Conservation (phyloP, 768 basidiomycete genomes). For the Filobasidium floriforme region DNA sequence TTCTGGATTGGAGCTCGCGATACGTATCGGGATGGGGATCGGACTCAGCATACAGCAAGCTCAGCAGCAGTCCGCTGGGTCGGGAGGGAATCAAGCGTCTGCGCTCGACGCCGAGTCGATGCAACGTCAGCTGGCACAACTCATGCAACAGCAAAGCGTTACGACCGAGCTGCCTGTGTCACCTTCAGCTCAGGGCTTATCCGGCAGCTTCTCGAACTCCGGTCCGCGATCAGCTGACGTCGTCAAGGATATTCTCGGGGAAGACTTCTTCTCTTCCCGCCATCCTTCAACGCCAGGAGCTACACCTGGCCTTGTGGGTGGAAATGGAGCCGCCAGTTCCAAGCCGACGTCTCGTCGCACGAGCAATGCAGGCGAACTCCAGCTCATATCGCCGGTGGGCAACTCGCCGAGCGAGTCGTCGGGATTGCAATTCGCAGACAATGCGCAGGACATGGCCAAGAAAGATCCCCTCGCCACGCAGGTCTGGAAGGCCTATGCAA, state of each 20-base stretch:
- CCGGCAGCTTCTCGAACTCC: not conserved
- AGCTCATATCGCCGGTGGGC: slow-evolving; percentile 25
- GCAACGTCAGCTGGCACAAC: slow-evolving; percentile 6
- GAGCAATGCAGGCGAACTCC: slow-evolving; percentile 21
- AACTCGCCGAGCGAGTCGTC: slow-evolving; percentile 21
- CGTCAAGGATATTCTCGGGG: slow-evolving; percentile 37
- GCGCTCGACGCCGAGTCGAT: slow-evolving; percentile 1
- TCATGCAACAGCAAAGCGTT: slow-evolving; percentile 11
- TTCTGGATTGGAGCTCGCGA: slow-evolving; percentile 42
- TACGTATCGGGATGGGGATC: slow-evolving; percentile 43
- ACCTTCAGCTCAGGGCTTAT: not conserved
- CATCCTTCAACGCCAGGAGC: slow-evolving; percentile 21
- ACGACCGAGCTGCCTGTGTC: slow-evolving; percentile 7
- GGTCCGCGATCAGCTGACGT: slow-evolving; percentile 23
- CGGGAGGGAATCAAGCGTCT: slow-evolving; percentile 12
- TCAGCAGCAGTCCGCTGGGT: slow-evolving; percentile 19
- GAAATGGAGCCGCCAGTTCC: slow-evolving; percentile 14
- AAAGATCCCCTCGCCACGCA: slow-evolving; percentile 90
- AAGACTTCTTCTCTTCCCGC: slow-evolving; percentile 36
- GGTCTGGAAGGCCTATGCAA: slow-evolving; percentile 94
- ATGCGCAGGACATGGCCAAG: slow-evolving; percentile 40
- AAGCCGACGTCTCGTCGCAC: slow-evolving; percentile 29
- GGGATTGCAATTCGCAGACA: not conserved
- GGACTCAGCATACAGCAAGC: slow-evolving; percentile 33
- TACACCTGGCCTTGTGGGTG: slow-evolving; percentile 11